These are phyloP conservation scores for Pythium dissotocum DNA, from an alignment of 352 stramenopile genomes.

Conservation along the genomic window DNA sequence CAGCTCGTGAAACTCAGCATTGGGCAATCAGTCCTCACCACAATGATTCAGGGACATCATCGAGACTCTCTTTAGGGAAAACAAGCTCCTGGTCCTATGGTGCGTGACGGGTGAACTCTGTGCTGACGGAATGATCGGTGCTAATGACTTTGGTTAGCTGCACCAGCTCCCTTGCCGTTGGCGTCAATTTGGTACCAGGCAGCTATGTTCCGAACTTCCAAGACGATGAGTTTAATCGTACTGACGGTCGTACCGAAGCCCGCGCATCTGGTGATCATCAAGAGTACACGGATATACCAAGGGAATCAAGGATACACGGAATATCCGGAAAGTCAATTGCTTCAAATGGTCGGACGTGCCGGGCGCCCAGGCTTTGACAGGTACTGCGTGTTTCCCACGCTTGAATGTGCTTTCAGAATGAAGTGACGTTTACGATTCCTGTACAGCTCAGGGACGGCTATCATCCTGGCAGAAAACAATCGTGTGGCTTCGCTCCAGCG, in stretches of 20 bases:
- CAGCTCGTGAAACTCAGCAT: too few relatives aligned
- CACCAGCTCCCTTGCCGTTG: constrained; percentile 42
- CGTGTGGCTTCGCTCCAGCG: not conserved
- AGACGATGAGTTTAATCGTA: not conserved
- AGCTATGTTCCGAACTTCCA: not conserved
- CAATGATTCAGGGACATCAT: constrained; percentile 26
- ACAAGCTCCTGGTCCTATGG: constrained; percentile 37
- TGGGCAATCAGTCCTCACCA: not conserved
- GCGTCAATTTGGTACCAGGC: constrained; percentile 42
- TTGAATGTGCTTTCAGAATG: constrained; percentile 2
- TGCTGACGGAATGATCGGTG: not conserved
- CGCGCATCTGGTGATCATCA: constrained; percentile 44
- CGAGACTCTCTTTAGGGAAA: constrained; percentile 34
- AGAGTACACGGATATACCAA: constrained; percentile 41
- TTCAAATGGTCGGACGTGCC: constrained; percentile 50
- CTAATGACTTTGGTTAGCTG: constrained; percentile 22
- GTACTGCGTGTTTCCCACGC: constrained; percentile 26
- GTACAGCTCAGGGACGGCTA: constrained; percentile 11
- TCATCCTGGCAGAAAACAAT: constrained; percentile 15
- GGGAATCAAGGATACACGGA: constrained; percentile 30
- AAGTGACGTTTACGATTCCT: not conserved
- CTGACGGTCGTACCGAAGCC: constrained; percentile 22
- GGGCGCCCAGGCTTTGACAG: constrained; percentile 35
- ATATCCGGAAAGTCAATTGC: constrained; percentile 28
- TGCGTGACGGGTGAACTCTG: constrained; percentile 13